A percentile compares a stretch with the other conserved stretches of the same genome.
phyloP scores from a whole-genome alignment of 2,329 filamentous ascomycete genomes.

The Aspergillus uvarum region DNA sequence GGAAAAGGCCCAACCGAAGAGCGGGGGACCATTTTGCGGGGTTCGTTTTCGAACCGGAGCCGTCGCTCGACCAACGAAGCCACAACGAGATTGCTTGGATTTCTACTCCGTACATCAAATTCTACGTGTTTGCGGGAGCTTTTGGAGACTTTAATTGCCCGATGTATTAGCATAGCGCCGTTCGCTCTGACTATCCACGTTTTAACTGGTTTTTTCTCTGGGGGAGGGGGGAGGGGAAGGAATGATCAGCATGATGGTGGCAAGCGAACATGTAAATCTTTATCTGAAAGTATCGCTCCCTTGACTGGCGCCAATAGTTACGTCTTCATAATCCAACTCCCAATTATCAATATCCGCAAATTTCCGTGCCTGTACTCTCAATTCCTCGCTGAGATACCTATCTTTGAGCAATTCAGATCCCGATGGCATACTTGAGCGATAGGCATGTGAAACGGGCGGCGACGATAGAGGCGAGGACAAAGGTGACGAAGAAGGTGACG shows the following conservation, averaged over 20 bases:
- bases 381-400: conserved; percentile 37
- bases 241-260: neutral
- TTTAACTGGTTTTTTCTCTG: too few relatives aligned
- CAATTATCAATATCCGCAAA: conserved; percentile 46
- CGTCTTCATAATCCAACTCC: conserved; percentile 47
- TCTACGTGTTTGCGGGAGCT: too few relatives aligned
- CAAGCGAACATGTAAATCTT: neutral
- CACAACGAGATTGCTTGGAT: too few relatives aligned
- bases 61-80: too few relatives aligned
- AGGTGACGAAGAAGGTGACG: neutral
- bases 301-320: conserved; percentile 28
- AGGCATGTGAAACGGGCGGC: conserved; percentile 30
- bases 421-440: conserved; percentile 24
- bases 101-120: too few relatives aligned
- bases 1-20: too few relatives aligned
- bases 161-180: too few relatives aligned
- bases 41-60: too few relatives aligned
- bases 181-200: too few relatives aligned
- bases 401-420: conserved; percentile 12
- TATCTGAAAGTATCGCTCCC: conserved; percentile 20
- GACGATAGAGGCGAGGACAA: conserved; percentile 37
- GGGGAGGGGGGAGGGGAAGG: too few relatives aligned
- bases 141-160: too few relatives aligned
- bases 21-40: too few relatives aligned
- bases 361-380: conserved; percentile 36